Evolutionary conservation across 352 stramenopile genomes (phyloP).

Genomic region (Blastocystis sp.): DNA sequence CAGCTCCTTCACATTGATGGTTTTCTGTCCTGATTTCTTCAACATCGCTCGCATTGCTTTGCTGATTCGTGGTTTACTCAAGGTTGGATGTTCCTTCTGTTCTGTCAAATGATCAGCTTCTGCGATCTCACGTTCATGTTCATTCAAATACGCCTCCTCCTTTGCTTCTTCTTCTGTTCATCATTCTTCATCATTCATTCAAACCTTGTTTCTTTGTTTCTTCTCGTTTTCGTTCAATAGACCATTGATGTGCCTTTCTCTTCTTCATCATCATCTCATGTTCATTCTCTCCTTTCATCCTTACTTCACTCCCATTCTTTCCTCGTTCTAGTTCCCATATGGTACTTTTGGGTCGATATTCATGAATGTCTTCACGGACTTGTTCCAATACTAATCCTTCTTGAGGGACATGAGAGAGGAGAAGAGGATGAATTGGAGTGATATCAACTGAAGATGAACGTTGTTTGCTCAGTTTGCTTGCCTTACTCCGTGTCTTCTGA

Average conservation of each 20-base stretch:
- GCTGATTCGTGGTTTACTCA: slow-evolving; percentile 78
- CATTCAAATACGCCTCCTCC: background rate
- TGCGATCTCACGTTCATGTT: slow-evolving; percentile 48
- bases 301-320: slow-evolving; percentile 49
- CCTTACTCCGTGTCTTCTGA: slow-evolving; percentile 83
- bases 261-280: slow-evolving; percentile 79
- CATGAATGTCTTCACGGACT: slow-evolving; percentile 36
- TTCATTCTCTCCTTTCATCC: background rate
- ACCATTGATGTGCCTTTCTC: slow-evolving; percentile 75
- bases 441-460: slow-evolving; percentile 82
- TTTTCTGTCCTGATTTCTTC: slow-evolving; percentile 73
- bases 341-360: slow-evolving; percentile 62
- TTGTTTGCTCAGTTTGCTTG: slow-evolving; percentile 85
- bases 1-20: background rate
- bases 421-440: slow-evolving; percentile 84
- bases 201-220: slow-evolving; percentile 64
- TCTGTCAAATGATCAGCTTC: slow-evolving; percentile 8
- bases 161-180: background rate
- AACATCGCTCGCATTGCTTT: slow-evolving; percentile 86
- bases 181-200: background rate
- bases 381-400: background rate
- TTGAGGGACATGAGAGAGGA: slow-evolving; percentile 64
- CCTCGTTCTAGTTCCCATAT: slow-evolving; percentile 64
- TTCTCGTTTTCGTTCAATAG: slow-evolving; percentile 74
- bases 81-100: background rate